Evolutionary conservation across 495 filamentous ascomycete species (phyloP).

Genomic region (Aspergillus steynii): DNA sequence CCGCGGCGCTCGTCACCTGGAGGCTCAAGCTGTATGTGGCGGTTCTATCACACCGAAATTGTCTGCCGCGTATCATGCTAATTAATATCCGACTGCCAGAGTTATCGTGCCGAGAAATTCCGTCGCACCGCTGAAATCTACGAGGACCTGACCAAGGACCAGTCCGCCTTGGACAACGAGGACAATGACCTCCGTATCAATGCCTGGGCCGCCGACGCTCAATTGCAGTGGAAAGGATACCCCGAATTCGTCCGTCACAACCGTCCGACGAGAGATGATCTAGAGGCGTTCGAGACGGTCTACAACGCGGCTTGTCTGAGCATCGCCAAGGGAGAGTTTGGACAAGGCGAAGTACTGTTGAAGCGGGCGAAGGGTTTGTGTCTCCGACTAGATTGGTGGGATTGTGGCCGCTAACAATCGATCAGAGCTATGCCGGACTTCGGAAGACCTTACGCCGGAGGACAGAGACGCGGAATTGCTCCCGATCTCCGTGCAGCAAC

Average conservation of each 20-base stretch:
- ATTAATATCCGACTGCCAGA: slow-evolving; percentile 36
- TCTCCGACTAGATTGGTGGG: background rate
- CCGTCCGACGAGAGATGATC: slow-evolving; percentile 68
- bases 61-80: background rate
- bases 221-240: slow-evolving; percentile 79
- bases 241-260: slow-evolving; percentile 52
- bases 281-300: slow-evolving; percentile 89
- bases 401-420: slow-evolving; percentile 15
- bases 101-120: slow-evolving; percentile 85
- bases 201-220: slow-evolving; percentile 72
- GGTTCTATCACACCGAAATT: background rate
- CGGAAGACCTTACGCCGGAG: slow-evolving; percentile 79
- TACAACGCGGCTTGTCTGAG: slow-evolving; percentile 90
- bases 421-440: slow-evolving; percentile 75
- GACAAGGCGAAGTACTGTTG: slow-evolving; percentile 73
- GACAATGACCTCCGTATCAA: slow-evolving; percentile 90
- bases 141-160: slow-evolving; percentile 53
- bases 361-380: slow-evolving; percentile 71
- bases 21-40: slow-evolving; percentile 75
- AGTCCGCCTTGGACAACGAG: slow-evolving; percentile 58
- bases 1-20: slow-evolving; percentile 78
- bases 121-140: slow-evolving; percentile 69
- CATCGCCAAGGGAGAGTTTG: slow-evolving; percentile 77
- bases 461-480: slow-evolving; percentile 82
- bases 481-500: slow-evolving; percentile 83